Evolutionary conservation across 202 grass and related monocot genomes (phyloP).

Genomic region (Zizania palustris): DNA sequence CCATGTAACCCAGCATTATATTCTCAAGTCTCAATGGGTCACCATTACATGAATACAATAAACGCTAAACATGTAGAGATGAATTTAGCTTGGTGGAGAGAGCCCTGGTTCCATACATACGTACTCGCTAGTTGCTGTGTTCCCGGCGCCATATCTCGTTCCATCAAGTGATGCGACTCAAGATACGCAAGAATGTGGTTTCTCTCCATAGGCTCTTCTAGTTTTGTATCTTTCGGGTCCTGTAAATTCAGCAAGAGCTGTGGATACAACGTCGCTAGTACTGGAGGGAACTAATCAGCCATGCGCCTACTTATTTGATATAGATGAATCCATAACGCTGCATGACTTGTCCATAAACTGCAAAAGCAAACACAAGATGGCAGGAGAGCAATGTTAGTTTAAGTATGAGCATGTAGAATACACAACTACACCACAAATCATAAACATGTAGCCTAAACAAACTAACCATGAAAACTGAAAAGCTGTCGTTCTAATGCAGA

Average conservation of each 20-base stretch:
- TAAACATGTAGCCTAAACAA: background rate
- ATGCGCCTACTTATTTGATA: slow-evolving; percentile 64
- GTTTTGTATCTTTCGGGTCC: background rate
- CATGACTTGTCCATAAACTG: slow-evolving; percentile 94
- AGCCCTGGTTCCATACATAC: slow-evolving; percentile 14
- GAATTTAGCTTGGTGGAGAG: slow-evolving; percentile 22
- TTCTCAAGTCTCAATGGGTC: slow-evolving; percentile 24
- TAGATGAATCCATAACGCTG: slow-evolving; percentile 68
- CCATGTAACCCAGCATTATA: slow-evolving; percentile 32
- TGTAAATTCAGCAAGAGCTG: slow-evolving; percentile 41
- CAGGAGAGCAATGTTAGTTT: slow-evolving; percentile 24
- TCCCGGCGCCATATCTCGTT: slow-evolving; percentile 32
- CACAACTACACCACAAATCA: background rate
- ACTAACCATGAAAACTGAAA: background rate
- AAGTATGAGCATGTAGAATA: background rate
- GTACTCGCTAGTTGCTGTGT: slow-evolving; percentile 34
- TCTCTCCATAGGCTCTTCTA: slow-evolving; percentile 19
- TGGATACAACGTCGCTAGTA: slow-evolving; percentile 43
- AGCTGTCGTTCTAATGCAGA: background rate
- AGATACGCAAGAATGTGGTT: slow-evolving; percentile 45
- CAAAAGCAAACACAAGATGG: slow-evolving; percentile 21
- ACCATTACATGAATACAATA: slow-evolving; percentile 41
- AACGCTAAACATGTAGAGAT: slow-evolving; percentile 34
- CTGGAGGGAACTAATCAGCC: slow-evolving; percentile 37
- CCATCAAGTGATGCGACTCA: slow-evolving; percentile 29